Evolutionary conservation across 768 basidiomycete species (phyloP).

Genomic region (Lactarius sanguifluus): DNA sequence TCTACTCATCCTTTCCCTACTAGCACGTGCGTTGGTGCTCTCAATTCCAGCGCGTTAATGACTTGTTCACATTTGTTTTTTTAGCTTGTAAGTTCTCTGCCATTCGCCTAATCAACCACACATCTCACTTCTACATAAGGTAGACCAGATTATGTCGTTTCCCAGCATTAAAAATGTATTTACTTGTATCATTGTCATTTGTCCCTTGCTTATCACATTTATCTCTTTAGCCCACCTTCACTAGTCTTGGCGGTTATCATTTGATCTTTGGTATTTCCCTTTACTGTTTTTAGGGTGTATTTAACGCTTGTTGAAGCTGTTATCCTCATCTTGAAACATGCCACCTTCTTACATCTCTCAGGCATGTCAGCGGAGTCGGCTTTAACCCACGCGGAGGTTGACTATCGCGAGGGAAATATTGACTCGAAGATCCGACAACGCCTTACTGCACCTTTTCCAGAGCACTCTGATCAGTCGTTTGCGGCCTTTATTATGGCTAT

Average conservation of each 20-base stretch:
- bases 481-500: not conserved
- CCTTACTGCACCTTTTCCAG: not conserved
- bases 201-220: not conserved
- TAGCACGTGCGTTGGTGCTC: not conserved
- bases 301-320: not conserved
- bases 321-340: not conserved
- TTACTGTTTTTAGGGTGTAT: not conserved
- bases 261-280: not conserved
- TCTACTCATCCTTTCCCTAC: not conserved
- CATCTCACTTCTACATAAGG: not conserved
- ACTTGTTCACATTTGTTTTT: not conserved
- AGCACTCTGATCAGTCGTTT: not conserved
- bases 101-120: not conserved
- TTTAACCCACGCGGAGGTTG: not conserved
- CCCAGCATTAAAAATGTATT: not conserved
- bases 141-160: not conserved
- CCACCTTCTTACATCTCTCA: not conserved
- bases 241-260: not conserved
- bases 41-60: not conserved
- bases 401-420: not conserved
- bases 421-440: not conserved
- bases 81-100: not conserved
- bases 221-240: not conserved
- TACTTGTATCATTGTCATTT: not conserved
- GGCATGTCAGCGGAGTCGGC: not conserved